Base-by-base conservation (phyloP, 2,329 filamentous ascomycete genomes). In the Diaporthe vaccinii region DNA sequence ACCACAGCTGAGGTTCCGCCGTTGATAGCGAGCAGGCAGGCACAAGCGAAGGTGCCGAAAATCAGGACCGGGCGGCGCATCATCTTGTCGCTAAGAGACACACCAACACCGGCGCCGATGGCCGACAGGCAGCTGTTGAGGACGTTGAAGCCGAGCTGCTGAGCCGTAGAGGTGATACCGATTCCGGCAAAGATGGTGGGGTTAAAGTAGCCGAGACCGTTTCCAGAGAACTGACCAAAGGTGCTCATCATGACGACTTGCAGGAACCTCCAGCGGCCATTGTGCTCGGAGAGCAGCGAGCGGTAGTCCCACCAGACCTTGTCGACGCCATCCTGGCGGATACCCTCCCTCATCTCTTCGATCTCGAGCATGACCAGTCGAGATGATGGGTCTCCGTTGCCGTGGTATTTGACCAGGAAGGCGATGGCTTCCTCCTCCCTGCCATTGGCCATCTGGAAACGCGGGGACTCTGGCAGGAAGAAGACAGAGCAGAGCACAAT, bases 131-230 rank as follows among this genome's bases (percentile, higher is more conserved):
- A 82, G 49, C 84, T 84, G 81, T 87, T 88, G 73, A 88, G 83
- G 14, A 88, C 80, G 78, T 88, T 88, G 77, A 86, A 86, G 22
- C 75, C 75, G 22, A 83, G 85, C 61, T 88, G 86, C 71, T 81
- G 75, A 41, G 82, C 79, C 15, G 84, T 81, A 8, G 78, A 79
- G 2, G 75, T 80, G 77, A 86, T 79, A 44, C 85, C 85, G 36
- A 86, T 81, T 70, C 82, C 81, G 57, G 83, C 77, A 79, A 86
- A 88, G 78, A 89, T 88, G 51, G 83, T 84, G 10, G 87, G 83
- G 80, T 88, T 88, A 81, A 88, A 89, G 82, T 88, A 89, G 20
- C 86, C 86, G 9, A 88, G 84, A 70, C 86, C 86, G 74, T 88
- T 88, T 28, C 87, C 87, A 0, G 87, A 88, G 80, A 87, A 88